A percentile compares a stretch with the other conserved stretches of the same genome.
Evolutionary conservation across 208 protist genomes (phyloP).

Genomic region (Leishmania gerbilli): DNA sequence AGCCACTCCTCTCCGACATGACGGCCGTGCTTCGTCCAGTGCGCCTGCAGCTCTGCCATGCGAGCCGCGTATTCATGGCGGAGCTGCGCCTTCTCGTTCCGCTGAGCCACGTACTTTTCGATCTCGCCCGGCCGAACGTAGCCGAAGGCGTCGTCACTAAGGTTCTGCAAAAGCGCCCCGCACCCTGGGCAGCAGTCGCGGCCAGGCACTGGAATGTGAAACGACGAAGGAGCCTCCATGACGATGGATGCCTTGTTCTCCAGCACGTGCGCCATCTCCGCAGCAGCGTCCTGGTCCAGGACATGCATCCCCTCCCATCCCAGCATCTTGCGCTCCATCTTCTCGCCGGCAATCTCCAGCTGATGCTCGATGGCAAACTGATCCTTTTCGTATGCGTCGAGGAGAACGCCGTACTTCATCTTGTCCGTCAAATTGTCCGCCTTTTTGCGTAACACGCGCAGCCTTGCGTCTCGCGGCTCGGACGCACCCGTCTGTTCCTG

Average conservation of each 20-base stretch:
- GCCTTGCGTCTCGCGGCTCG: constrained; percentile 8
- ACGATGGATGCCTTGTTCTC: constrained; percentile 83
- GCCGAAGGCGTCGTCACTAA: constrained; percentile 68
- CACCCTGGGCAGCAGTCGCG: constrained; percentile 88
- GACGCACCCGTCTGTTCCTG: neutral
- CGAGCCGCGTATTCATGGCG: constrained; percentile 84
- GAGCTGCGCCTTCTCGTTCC: constrained; percentile 47
- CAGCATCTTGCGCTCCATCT: constrained; percentile 85
- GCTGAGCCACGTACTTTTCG: constrained; percentile 70
- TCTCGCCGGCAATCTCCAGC: constrained; percentile 69
- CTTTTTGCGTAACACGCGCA: constrained; percentile 54
- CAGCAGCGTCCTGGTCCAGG: constrained; percentile 70
- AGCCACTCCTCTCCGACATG: constrained; percentile 92
- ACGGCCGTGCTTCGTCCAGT: constrained; percentile 92
- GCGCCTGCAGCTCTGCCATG: constrained; percentile 87
- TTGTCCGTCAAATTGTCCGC: constrained; percentile 59
- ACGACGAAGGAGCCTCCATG: constrained; percentile 69
- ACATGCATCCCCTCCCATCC: constrained; percentile 90
- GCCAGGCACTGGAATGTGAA: constrained; percentile 76
- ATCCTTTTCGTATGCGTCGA: constrained; percentile 89
- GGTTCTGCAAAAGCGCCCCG: constrained; percentile 85
- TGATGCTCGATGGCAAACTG: constrained; percentile 85
- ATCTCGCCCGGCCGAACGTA: constrained; percentile 79
- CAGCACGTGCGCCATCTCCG: constrained; percentile 56
- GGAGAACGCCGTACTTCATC: constrained; percentile 90